These are phyloP conservation scores for Rhizoclosmatium sp. DNA, from an alignment of 192 early-diverging fungal species.

Conservation along the genomic window DNA sequence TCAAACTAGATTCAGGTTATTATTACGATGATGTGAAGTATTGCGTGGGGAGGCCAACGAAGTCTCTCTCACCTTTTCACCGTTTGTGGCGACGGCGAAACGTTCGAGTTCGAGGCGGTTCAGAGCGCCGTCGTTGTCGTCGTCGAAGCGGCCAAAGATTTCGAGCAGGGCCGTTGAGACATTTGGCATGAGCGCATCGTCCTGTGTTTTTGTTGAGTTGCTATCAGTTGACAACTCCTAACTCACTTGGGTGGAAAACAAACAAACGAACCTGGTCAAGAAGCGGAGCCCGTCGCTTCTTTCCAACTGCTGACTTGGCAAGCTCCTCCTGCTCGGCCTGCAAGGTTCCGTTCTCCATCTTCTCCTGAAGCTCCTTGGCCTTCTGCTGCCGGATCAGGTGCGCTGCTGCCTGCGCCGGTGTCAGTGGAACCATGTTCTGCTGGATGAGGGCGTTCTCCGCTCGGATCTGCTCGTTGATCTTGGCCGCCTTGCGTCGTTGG, in stretches of 20 bases:
- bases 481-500: neutral
- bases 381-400: slow-evolving; percentile 32
- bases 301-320: slow-evolving; percentile 14
- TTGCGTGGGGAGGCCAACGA: too few species aligned
- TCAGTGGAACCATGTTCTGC: neutral
- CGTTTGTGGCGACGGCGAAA: slow-evolving; percentile 68
- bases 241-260: slow-evolving; percentile 33
- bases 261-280: slow-evolving; percentile 1
- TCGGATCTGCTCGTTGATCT: neutral
- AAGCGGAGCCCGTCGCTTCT: slow-evolving; percentile 27
- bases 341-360: slow-evolving; percentile 2
- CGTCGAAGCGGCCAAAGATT: slow-evolving; percentile 71
- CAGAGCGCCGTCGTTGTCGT: slow-evolving; percentile 64
- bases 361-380: slow-evolving; percentile 10
- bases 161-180: slow-evolving; percentile 61
- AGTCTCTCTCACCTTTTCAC: slow-evolving; percentile 51
- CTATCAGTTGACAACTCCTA: neutral
- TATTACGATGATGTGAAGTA: too few species aligned
- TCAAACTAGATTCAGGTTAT: slow-evolving; percentile 39
- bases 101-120: slow-evolving; percentile 59
- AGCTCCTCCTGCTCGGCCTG: slow-evolving; percentile 5
- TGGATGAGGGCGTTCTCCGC: neutral
- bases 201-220: slow-evolving; percentile 36
- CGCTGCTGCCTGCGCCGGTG: slow-evolving; percentile 29
- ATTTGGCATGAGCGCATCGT: slow-evolving; percentile 57